These are phyloP conservation scores for Babesia sp. DNA, from an alignment of 169 alveolate genomes.

Conservation along the genomic window DNA sequence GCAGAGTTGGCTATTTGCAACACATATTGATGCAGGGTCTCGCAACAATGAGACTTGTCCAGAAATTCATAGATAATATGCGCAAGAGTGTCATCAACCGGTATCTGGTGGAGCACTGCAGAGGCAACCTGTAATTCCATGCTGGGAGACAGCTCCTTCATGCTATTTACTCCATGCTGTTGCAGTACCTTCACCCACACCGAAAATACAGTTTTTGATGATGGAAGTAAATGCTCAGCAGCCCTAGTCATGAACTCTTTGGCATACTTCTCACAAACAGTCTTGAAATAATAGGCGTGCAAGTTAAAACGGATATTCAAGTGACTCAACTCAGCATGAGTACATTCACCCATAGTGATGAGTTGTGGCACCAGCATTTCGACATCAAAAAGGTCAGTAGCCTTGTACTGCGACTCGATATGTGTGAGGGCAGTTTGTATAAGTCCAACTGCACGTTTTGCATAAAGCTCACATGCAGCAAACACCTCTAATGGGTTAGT, in stretches of 20 bases:
- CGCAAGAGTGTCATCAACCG: conserved; percentile 27
- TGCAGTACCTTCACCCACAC: conserved; percentile 28
- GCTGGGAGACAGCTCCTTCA: not conserved
- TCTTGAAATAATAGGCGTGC: conserved; percentile 48
- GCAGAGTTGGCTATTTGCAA: conserved; percentile 47
- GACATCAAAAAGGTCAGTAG: conserved; percentile 28
- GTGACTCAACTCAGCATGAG: conserved; percentile 32
- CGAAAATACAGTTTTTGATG: conserved; percentile 22
- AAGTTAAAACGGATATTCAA: conserved; percentile 54
- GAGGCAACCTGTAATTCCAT: conserved; percentile 24
- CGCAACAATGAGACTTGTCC: conserved; percentile 51
- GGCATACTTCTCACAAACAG: conserved; percentile 58
- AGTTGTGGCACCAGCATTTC: conserved; percentile 59
- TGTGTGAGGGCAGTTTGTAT: conserved; percentile 17
- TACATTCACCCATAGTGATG: conserved; percentile 48
- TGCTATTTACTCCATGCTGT: conserved; percentile 2
- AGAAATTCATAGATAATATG: conserved; percentile 24
- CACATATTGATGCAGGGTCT: conserved; percentile 44
- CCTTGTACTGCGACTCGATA: not conserved
- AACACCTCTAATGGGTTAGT: conserved; percentile 42
- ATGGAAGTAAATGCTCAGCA: conserved; percentile 51
- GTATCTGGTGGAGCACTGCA: conserved; percentile 28
- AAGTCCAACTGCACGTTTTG: conserved; percentile 49
- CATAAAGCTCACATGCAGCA: conserved; percentile 53
- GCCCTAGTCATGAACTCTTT: conserved; percentile 48